Percentiles rank a stretch among this genome's conserved stretches.
phyloP scores from a whole-genome alignment of 768 basidiomycete species.

The Pisolithus sp. region DNA sequence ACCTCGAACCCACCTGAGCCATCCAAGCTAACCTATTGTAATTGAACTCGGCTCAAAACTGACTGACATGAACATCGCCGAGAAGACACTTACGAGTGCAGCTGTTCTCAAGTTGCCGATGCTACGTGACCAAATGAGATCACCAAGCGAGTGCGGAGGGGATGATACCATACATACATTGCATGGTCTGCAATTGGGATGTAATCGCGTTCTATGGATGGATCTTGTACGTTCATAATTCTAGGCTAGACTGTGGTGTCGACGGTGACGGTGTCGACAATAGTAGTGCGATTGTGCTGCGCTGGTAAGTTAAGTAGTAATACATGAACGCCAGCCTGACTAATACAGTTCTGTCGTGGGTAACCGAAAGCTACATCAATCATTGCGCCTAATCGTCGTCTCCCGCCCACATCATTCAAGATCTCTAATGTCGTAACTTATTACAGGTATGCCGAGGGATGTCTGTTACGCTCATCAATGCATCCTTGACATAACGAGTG shows the following conservation, averaged over 20 bases:
- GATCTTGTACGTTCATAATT: slow-evolving; percentile 51
- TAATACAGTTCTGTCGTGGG: too few relatives aligned
- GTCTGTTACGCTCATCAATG: too few relatives aligned
- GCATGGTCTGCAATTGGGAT: slow-evolving; percentile 74
- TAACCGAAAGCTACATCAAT: too few relatives aligned
- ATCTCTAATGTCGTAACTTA: too few relatives aligned
- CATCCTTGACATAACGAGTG: too few relatives aligned
- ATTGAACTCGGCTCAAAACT: not conserved
- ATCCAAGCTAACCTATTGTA: slow-evolving; percentile 61
- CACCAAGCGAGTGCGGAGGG: not conserved
- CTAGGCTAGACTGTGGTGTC: not conserved
- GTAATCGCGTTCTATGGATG: slow-evolving; percentile 56
- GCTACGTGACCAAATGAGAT: slow-evolving; percentile 31
- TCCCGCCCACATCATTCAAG: too few relatives aligned
- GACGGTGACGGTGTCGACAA: too few relatives aligned
- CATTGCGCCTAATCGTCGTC: too few relatives aligned
- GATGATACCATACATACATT: slow-evolving; percentile 37
- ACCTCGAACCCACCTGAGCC: slow-evolving; percentile 58
- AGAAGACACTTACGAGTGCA: slow-evolving; percentile 44
- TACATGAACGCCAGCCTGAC: too few relatives aligned
- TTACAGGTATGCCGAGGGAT: too few relatives aligned
- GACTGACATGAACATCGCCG: not conserved
- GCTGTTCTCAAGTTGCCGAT: slow-evolving; percentile 84
- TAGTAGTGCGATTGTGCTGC: too few relatives aligned
- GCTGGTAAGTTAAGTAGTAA: too few relatives aligned